phyloP scores from a whole-genome alignment of 2,329 filamentous ascomycete species.

The Diaporthe sp. region DNA sequence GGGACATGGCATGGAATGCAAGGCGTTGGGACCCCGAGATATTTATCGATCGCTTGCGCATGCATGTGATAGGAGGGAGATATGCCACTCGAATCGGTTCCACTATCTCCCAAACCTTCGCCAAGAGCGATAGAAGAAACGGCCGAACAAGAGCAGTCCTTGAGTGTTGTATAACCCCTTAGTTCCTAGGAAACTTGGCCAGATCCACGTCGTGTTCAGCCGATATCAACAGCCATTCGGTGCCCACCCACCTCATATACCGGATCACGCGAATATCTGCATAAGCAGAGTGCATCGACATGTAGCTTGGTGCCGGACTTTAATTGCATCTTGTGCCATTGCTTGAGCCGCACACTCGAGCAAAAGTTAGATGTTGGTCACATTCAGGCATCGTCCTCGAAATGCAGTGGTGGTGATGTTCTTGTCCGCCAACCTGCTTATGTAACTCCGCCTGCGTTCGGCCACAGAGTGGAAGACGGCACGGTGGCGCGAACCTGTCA shows the following conservation, averaged over 20 bases:
- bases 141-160: background rate
- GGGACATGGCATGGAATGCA: background rate
- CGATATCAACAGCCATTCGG: background rate
- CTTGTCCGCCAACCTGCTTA: background rate
- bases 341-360: background rate
- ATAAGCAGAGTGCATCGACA: background rate
- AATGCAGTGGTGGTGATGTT: background rate
- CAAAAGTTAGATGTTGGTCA: background rate
- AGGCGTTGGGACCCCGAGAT: background rate
- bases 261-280: background rate
- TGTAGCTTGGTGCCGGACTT: background rate
- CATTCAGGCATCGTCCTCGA: no score
- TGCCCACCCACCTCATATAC: background rate
- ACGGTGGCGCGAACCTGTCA: conserved; percentile 28
- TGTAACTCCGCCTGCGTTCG: background rate
- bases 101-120: no score
- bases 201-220: background rate
- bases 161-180: no score
- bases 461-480: background rate
- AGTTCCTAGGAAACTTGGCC: background rate
- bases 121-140: background rate
- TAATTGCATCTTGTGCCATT: background rate
- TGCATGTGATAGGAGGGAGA: background rate
- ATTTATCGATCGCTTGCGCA: background rate
- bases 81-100: no score